Percentiles rank a stretch among this genome's conserved stretches.
Conservation (phyloP, 306 rosid species). For the Cucurbita moschata region DNA sequence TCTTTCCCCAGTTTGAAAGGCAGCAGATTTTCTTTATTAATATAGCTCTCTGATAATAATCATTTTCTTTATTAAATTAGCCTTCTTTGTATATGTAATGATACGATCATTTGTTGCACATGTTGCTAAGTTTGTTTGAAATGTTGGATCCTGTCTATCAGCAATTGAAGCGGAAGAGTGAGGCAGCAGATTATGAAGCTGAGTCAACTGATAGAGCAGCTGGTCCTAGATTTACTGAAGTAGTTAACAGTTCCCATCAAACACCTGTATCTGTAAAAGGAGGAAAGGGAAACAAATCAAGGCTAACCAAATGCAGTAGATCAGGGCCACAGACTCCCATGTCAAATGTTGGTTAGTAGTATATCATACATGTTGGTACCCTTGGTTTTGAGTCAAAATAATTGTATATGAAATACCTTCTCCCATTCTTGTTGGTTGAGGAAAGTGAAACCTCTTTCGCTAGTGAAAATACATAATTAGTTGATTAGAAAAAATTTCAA, state of each 20-base stretch:
- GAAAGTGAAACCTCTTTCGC: background rate
- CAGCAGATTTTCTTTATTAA: background rate
- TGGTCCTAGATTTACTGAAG: slow-evolving; percentile 37
- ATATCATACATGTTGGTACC: slow-evolving; percentile 3
- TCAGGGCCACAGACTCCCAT: slow-evolving; percentile 68
- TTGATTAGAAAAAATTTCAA: background rate
- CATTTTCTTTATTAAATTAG: background rate
- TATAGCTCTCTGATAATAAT: background rate
- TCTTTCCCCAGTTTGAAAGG: background rate
- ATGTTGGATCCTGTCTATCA: slow-evolving; percentile 16
- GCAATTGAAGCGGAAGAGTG: slow-evolving; percentile 73
- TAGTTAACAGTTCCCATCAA: slow-evolving; percentile 36
- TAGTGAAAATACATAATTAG: background rate
- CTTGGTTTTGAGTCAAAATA: background rate
- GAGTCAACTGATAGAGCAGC: slow-evolving; percentile 45
- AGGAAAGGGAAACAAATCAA: slow-evolving; percentile 65
- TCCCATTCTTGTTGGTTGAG: background rate
- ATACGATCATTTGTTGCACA: background rate
- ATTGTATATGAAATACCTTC: background rate
- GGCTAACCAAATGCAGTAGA: slow-evolving; percentile 52
- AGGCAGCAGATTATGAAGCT: slow-evolving; percentile 39
- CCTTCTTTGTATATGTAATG: background rate
- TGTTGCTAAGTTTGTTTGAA: slow-evolving; percentile 10
- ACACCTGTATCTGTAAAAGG: slow-evolving; percentile 57
- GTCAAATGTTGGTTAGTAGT: slow-evolving; percentile 50